phyloP scores from a whole-genome alignment of 441 rosid genomes.

The Mallotus repandus region DNA sequence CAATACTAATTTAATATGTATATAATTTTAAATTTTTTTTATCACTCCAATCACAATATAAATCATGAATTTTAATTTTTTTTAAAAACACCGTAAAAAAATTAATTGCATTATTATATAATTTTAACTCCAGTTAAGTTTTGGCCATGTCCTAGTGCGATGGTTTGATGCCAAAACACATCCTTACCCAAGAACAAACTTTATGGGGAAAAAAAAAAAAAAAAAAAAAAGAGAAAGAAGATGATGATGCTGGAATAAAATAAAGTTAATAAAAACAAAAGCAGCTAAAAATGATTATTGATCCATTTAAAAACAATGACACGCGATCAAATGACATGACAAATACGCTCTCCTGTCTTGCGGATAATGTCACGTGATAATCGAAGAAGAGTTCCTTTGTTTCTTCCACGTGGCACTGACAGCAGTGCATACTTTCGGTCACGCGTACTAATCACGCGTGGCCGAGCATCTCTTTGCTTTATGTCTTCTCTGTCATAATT shows the following conservation, averaged over 20 bases:
- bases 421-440: slow-evolving; percentile 1
- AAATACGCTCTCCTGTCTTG: not conserved
- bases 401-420: not conserved
- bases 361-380: not conserved
- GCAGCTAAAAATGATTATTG: not conserved
- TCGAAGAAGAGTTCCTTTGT: not conserved
- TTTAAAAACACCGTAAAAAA: too few relatives aligned
- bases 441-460: slow-evolving; percentile 11
- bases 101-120: too few relatives aligned
- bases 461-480: not conserved
- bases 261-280: not conserved
- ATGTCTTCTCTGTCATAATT: too few relatives aligned
- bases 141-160: too few relatives aligned
- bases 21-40: too few relatives aligned
- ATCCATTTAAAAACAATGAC: not conserved
- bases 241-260: not conserved
- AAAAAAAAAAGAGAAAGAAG: not conserved
- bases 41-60: too few relatives aligned
- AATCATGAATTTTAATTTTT: too few relatives aligned
- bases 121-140: too few relatives aligned
- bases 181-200: too few relatives aligned
- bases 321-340: slow-evolving; percentile 2
- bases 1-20: too few relatives aligned
- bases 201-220: too few relatives aligned
- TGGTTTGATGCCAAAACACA: too few relatives aligned